phyloP scores from a whole-genome alignment of 768 basidiomycete genomes.

The Lentinula boryana region DNA sequence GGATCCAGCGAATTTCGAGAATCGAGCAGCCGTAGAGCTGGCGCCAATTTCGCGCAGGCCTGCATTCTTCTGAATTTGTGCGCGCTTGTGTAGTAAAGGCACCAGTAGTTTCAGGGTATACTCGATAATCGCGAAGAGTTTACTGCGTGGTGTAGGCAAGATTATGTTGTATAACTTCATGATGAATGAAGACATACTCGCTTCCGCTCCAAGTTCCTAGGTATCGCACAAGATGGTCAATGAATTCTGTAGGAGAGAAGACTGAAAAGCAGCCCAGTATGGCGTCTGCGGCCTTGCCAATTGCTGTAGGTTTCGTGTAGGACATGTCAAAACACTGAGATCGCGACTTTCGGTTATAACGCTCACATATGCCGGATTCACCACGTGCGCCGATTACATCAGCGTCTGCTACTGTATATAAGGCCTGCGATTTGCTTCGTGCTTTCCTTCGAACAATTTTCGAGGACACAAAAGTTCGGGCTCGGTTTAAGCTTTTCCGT shows the following conservation, averaged over 20 bases:
- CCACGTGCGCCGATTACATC: not conserved
- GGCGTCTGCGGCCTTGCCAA: constrained; percentile 52
- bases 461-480: constrained; percentile 94
- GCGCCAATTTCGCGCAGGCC: constrained; percentile 49
- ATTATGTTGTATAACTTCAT: not conserved
- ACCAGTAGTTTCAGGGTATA: constrained; percentile 66
- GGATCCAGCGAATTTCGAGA: constrained; percentile 46
- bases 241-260: constrained; percentile 52
- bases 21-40: constrained; percentile 48
- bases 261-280: constrained; percentile 59
- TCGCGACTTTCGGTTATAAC: no score
- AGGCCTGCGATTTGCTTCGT: constrained; percentile 1
- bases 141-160: constrained; percentile 35
- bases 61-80: constrained; percentile 59
- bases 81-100: constrained; percentile 61
- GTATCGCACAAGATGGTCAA: constrained; percentile 72
- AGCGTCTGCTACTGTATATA: constrained; percentile 3
- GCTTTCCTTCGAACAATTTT: constrained; percentile 54
- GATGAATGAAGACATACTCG: constrained; percentile 44
- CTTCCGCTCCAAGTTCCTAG: constrained; percentile 82
- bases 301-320: constrained; percentile 36
- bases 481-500: constrained; percentile 73
- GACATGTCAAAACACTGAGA: constrained; percentile 36
- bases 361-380: not conserved
- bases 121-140: constrained; percentile 74